A percentile compares a stretch with the other conserved stretches of the same genome.
Evolutionary conservation across 2,329 filamentous ascomycete species (phyloP).

Genomic region (Penicillium freii): DNA sequence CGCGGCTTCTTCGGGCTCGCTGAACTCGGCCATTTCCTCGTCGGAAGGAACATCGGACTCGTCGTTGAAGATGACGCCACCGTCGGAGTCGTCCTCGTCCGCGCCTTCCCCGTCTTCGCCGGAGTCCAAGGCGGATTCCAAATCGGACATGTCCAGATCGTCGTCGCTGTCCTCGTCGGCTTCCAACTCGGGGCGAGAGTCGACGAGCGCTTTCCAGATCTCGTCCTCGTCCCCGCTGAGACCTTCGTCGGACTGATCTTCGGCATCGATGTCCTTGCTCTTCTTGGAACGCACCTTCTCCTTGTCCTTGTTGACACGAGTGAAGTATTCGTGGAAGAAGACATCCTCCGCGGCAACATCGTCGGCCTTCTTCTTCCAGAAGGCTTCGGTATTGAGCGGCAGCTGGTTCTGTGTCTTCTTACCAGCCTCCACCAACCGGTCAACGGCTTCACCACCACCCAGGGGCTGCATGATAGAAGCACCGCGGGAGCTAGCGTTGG

Average conservation of each 20-base stretch:
- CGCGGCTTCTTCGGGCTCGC: conserved; percentile 42
- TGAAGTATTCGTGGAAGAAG: conserved; percentile 99
- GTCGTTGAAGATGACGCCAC: conserved; percentile 49
- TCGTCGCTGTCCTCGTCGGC: conserved; percentile 58
- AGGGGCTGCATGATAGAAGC: conserved; percentile 96
- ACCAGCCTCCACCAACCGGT: conserved; percentile 60
- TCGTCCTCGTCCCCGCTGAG: conserved; percentile 69
- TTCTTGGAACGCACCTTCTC: conserved; percentile 52
- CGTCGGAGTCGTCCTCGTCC: conserved; percentile 41
- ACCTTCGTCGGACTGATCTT: conserved; percentile 45
- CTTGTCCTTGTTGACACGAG: conserved; percentile 64
- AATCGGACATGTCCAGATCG: conserved; percentile 55
- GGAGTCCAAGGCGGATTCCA: conserved; percentile 53
- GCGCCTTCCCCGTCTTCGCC: conserved; percentile 44
- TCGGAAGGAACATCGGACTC: conserved; percentile 48
- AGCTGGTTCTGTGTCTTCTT: conserved; percentile 56
- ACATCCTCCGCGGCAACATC: conserved; percentile 88
- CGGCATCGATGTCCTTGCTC: conserved; percentile 51
- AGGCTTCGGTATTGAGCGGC: conserved; percentile 80
- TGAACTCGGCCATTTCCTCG: conserved; percentile 50
- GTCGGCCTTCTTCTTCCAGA: conserved; percentile 87
- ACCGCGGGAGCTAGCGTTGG: conserved; percentile 63
- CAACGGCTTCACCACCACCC: conserved; percentile 59
- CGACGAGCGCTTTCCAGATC: conserved; percentile 87
- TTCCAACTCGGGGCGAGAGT: conserved; percentile 74